phyloP scores from a whole-genome alignment of 2,329 filamentous ascomycete genomes.

The Gliomastix tumulicola region DNA sequence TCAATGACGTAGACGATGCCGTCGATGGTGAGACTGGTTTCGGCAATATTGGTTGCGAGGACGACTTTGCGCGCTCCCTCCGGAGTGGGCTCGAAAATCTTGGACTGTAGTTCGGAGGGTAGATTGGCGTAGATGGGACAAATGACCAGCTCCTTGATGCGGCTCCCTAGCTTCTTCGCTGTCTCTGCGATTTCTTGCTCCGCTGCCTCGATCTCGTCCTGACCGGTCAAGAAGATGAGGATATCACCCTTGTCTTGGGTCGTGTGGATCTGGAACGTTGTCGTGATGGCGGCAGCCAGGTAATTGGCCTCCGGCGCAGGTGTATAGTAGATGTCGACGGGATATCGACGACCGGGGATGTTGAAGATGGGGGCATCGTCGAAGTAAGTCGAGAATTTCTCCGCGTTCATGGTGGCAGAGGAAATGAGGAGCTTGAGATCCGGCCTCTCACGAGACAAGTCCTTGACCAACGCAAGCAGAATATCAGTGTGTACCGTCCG shows the following conservation, averaged over 20 bases:
- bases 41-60: conserved; percentile 92
- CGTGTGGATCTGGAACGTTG: conserved; percentile 91
- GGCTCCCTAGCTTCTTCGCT: conserved; percentile 74
- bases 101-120: conserved; percentile 81
- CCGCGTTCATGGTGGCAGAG: conserved; percentile 88
- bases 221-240: conserved; percentile 87
- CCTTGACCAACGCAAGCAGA: conserved; percentile 78
- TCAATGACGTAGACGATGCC: conserved; percentile 96
- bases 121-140: conserved; percentile 93
- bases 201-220: conserved; percentile 91
- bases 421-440: conserved; percentile 89
- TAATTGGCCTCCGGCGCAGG: conserved; percentile 92
- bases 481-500: conserved; percentile 89
- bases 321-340: conserved; percentile 88
- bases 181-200: conserved; percentile 82
- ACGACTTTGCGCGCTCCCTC: conserved; percentile 83
- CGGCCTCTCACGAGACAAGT: conserved; percentile 73
- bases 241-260: conserved; percentile 83
- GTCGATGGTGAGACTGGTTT: conserved; percentile 92
- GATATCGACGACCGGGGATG: conserved; percentile 81
- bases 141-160: conserved; percentile 80
- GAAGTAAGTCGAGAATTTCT: conserved; percentile 88
- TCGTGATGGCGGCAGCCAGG: conserved; percentile 82
- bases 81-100: conserved; percentile 92
- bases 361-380: conserved; percentile 92